phyloP scores from a whole-genome alignment of 495 filamentous ascomycete genomes.

The Penicillium taxi region DNA sequence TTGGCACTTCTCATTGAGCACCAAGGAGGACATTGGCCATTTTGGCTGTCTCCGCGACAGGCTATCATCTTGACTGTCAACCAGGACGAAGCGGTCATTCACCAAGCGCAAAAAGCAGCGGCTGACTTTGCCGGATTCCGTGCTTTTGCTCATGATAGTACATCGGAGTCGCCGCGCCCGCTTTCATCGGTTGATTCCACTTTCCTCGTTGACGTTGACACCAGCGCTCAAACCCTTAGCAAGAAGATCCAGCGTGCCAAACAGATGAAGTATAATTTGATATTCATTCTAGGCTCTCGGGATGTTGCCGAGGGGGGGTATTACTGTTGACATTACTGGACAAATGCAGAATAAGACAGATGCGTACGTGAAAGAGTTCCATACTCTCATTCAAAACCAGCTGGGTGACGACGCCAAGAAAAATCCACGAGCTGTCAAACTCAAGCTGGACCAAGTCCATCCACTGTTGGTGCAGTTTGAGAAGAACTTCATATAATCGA shows the following conservation, averaged over 20 bases:
- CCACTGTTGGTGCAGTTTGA: constrained; percentile 34
- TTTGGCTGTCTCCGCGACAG: constrained; percentile 85
- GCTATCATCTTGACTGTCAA: constrained; percentile 71
- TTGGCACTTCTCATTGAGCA: constrained; percentile 84
- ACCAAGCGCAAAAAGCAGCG: constrained; percentile 44
- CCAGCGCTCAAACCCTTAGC: constrained; percentile 48
- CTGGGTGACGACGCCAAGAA: constrained; percentile 25
- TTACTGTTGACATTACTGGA: constrained; percentile 40
- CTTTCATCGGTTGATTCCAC: constrained; percentile 38
- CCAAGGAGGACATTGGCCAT: constrained; percentile 74
- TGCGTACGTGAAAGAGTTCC: constrained; percentile 20
- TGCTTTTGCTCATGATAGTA: constrained; percentile 17
- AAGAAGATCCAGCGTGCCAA: constrained; percentile 70
- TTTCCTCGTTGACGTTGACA: constrained; percentile 67
- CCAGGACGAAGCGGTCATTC: constrained; percentile 50
- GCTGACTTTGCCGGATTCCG: constrained; percentile 31
- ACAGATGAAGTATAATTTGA: constrained; percentile 62
- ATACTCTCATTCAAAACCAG: constrained; percentile 20
- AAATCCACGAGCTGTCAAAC: constrained; percentile 33
- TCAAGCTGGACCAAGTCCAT: constrained; percentile 33
- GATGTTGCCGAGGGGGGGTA: constrained; percentile 37
- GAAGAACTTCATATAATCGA: constrained; percentile 25
- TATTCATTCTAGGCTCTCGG: constrained; percentile 63
- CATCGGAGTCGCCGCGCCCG: constrained; percentile 19
- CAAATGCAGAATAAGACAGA: constrained; percentile 40